Evolutionary conservation across 305 asterid genomes (phyloP).

Genomic region (Fraxinus xanthoxyloides): DNA sequence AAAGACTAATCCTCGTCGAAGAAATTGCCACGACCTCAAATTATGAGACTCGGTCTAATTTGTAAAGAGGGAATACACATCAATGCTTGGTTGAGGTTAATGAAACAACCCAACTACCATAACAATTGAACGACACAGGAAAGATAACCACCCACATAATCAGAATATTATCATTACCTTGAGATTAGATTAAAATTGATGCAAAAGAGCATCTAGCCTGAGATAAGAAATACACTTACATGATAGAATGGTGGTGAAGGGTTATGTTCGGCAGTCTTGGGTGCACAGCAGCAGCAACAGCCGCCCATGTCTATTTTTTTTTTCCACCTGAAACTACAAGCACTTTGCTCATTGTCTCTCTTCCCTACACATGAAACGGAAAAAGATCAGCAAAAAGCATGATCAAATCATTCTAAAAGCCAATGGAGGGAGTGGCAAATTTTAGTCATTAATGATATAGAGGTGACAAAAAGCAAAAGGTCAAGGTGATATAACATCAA

Average conservation of each 20-base stretch:
- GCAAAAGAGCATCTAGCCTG: slow-evolving; percentile 7
- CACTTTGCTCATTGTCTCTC: slow-evolving; percentile 48
- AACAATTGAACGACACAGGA: background rate
- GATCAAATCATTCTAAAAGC: background rate
- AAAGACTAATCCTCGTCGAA: background rate
- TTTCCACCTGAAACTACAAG: slow-evolving; percentile 42
- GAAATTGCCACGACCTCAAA: background rate
- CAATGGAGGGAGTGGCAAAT: background rate
- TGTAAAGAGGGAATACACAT: background rate
- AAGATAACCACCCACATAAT: background rate
- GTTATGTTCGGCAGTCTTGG: slow-evolving; percentile 48
- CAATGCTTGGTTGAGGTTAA: background rate
- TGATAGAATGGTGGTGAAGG: slow-evolving; percentile 50
- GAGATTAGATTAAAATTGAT: slow-evolving; percentile 6
- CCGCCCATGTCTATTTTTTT: slow-evolving; percentile 62
- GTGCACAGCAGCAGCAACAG: slow-evolving; percentile 82
- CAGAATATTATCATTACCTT: background rate
- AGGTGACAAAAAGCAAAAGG: background rate
- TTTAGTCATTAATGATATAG: background rate
- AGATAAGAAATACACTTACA: slow-evolving; percentile 43
- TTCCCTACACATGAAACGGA: slow-evolving; percentile 29
- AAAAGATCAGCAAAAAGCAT: background rate
- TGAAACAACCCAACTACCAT: background rate
- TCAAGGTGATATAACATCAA: background rate
- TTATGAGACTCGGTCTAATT: background rate